Evolutionary conservation across 163 green algal genomes (phyloP).

Genomic region (Scenedesmus sp.): DNA sequence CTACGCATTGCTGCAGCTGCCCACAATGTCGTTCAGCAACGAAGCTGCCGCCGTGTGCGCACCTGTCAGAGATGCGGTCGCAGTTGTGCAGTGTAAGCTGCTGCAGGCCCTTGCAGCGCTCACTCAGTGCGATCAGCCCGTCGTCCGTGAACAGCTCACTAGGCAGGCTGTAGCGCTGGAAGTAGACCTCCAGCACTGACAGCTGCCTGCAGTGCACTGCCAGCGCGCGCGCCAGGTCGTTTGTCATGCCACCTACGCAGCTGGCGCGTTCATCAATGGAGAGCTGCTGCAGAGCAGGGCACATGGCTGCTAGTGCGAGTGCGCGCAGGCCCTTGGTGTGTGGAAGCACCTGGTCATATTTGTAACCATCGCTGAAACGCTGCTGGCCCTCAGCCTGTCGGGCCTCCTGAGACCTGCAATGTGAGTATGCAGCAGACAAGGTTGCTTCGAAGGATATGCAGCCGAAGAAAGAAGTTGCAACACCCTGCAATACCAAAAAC

Average conservation of each 20-base stretch:
- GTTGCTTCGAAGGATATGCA: too few relatives aligned
- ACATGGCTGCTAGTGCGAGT: slow-evolving; percentile 47
- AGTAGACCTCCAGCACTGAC: slow-evolving; percentile 62
- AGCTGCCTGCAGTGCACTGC: slow-evolving; percentile 56
- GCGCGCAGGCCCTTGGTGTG: slow-evolving; percentile 58
- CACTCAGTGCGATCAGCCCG: slow-evolving; percentile 51
- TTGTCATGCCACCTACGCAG: slow-evolving; percentile 62
- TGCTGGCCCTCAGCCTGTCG: slow-evolving; percentile 43
- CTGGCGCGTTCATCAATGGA: slow-evolving; percentile 62
- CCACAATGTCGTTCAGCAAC: background rate
- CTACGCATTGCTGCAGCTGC: background rate
- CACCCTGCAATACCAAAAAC: background rate
- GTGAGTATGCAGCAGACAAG: background rate
- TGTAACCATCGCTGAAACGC: slow-evolving; percentile 54
- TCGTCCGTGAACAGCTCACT: slow-evolving; percentile 61
- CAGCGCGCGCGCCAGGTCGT: slow-evolving; percentile 55
- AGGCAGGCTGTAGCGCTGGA: slow-evolving; percentile 64
- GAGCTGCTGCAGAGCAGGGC: slow-evolving; percentile 54
- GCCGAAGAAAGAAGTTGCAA: too few relatives aligned
- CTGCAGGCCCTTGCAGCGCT: slow-evolving; percentile 44
- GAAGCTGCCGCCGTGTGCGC: background rate
- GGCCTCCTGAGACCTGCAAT: slow-evolving; percentile 31
- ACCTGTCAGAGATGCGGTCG: slow-evolving; percentile 61
- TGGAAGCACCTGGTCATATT: slow-evolving; percentile 52
- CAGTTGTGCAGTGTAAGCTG: slow-evolving; percentile 65